Evolutionary conservation across 257 asterid species (phyloP), one percentile per base, ranked within the genome.

Genomic region (Przewalskia tangutica): DNA sequence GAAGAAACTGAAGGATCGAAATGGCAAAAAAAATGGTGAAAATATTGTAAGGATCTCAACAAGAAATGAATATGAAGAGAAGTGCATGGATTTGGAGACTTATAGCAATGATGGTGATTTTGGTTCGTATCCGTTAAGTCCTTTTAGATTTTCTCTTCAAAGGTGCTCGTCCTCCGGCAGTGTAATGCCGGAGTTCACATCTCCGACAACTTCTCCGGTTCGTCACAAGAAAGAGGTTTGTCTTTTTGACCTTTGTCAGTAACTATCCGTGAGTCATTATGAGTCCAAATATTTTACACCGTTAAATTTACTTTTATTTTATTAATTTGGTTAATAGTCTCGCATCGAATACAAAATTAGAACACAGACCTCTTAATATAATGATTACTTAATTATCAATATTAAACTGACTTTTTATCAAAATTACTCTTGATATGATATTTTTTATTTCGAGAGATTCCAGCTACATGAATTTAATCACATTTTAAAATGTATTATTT

Each of bases 191-290:
- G 96, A 86, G 0, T 89, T 90, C 32, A 82, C 76, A 20, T 85
- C 98, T 38, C 97, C 98, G 95, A 86, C 86, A 44, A 85, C 85
- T 11, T 92, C 98, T 62, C 98, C 98, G 20, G 32, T 58, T n/a
- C 88, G 88, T 85, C 90, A 44, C 84, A 84, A 44, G 36, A 83
- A 83, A 9, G 88, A 91, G 97, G 98, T 95, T 85, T 77, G 88
- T 83, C 55, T 79, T 64, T 27, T 64, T 13, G 20, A n/a, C 77
- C 42, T 70, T 70, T 81, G 8, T 34, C 63, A 2, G 54, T 36
- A 5, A 32, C 7, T 27, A 23, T 36, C 64, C 6, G 34, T 32
- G 11, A 27, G 17, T 79, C n/a, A 12, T n/a, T 42, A 77, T 27
- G 5, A 18, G 7, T 55, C 70, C 6, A 16, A 70, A 11, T 42